Evolutionary conservation across 306 rosid species (phyloP), one percentile per base, ranked within the genome.

Genomic region (Dryas octopetala): DNA sequence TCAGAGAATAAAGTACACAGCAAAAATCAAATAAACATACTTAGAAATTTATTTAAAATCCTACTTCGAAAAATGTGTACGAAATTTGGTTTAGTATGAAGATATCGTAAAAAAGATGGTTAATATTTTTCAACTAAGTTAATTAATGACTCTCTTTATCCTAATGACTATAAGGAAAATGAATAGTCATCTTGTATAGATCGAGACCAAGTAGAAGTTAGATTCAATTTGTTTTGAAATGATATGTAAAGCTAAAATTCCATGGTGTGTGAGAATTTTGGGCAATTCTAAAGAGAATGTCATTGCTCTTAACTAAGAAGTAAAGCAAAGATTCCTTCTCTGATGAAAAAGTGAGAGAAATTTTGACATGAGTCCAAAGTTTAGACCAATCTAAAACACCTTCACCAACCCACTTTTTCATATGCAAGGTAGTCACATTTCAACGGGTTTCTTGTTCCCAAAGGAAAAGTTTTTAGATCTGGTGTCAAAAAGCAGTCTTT

Each of bases 281-380:
- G 45, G 76, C 28, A 73, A 73, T 26, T 60, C 38, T 5, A 15
- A 60, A 47, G 55, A 44, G 54, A 58, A 45, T 45, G 64, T 38
- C 38, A 44, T 65, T 65, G 53, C 40, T 57, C 44, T 47, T 15
- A 45, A 47, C 16, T 1, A 72, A 6, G 10, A 46, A 19, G 55
- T 23, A 66, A 5, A 40, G 57, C 12, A 23, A 23, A 66, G 55
- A 47, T 47, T 46, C 11, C 44, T 47, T 66, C 44, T 47, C 46
- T 66, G 57, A 10, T 66, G 6, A 11, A 45, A 0, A 17, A 41
- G 51, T 16, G 16, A 40, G 71, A 49, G 43, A 68, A 7, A 47
- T 5, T 65, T 1, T 23, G 17, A 46, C 44, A 19, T 23, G 38
- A 28, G 38, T 28, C 38, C 38, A 28, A 28, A 28, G 38, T 28